Base-by-base conservation (phyloP, 2,329 filamentous ascomycete species). In the Fusarium heterosporum region DNA sequence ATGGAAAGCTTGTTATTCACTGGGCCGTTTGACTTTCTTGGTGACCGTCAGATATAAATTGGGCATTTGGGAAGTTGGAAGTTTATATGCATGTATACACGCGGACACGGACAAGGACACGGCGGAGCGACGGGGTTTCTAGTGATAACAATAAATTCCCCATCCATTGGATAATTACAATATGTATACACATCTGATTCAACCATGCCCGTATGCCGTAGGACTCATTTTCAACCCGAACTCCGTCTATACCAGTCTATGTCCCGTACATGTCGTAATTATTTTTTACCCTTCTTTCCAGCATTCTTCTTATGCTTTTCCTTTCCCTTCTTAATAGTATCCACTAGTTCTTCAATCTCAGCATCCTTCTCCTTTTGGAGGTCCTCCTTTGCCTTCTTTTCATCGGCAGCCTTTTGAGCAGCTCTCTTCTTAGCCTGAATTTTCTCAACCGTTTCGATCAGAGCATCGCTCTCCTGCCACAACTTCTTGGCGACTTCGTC, bases 391-490 rank as follows among this genome's bases (percentile, higher is more conserved):
- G 75, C 71, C 26, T 70, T 61, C 55, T 77, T 76, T 1, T 73
- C 72, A 10, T 75, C 73, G 22, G 81, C 74, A 2, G 77, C 78
- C 73, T 80, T 84, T 45, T 78, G 72, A 25, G 71, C 72, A 2
- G 80, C 82, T 47, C 82, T 75, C 70, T 84, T 85, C 13, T 78
- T 79, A 3, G 93, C 94, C 17, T 90, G 87, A 71, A 96, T 89
- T 48, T 87, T 79, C 10, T 79, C 78, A 1, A 93, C 93, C 25
- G 90, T 87, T 75, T 96, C 90, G 55, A 98, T 90, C 66, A 96
- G 87, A 74, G 88, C 88, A 73, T 97, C 94, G 74, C 92, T 97
- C 59, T 92, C 89, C 75, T 96, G 88, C 95, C 95, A 99, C 16
- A 99, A 82, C 76, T 89, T 87, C 84, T 96, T 93, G 59, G 93